These are phyloP conservation scores for Rhododendron griersonianum DNA, from an alignment of 148 eudicot genomes.

Conservation along the genomic window DNA sequence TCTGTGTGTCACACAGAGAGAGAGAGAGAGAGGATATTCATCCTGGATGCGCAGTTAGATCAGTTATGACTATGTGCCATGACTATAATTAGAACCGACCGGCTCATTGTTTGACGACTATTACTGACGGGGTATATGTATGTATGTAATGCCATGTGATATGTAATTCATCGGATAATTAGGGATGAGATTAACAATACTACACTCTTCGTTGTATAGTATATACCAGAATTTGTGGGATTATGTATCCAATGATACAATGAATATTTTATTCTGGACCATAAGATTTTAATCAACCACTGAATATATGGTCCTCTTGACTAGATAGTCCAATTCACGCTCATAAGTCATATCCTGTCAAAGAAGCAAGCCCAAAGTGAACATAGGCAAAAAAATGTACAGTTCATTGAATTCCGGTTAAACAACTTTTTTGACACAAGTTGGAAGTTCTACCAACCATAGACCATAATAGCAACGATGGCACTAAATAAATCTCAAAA, in stretches of 20 bases:
- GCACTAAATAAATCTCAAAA: neutral
- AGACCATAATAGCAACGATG: neutral
- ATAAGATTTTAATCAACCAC: neutral
- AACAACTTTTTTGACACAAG: neutral
- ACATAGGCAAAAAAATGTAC: too few relatives aligned
- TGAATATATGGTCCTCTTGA: neutral
- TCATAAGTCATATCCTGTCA: too few relatives aligned
- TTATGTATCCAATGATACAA: neutral
- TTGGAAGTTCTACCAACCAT: neutral
- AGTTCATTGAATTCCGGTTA: neutral
- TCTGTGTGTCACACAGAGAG: neutral
- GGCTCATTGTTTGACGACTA: neutral
- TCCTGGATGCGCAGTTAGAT: neutral
- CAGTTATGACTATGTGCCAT: neutral
- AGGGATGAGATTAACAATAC: neutral
- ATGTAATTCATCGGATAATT: neutral
- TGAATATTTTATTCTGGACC: neutral
- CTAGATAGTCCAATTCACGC: too few relatives aligned
- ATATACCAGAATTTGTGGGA: neutral
- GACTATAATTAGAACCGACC: neutral
- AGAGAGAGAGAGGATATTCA: neutral
- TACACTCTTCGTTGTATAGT: neutral
- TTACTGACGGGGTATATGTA: too few relatives aligned
- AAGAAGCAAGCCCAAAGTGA: too few relatives aligned
- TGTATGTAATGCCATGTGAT: neutral